Evolutionary conservation across 2,329 filamentous ascomycete genomes (phyloP), one percentile per base, ranked within the genome.

Genomic region (Pseudonectria buxi): DNA sequence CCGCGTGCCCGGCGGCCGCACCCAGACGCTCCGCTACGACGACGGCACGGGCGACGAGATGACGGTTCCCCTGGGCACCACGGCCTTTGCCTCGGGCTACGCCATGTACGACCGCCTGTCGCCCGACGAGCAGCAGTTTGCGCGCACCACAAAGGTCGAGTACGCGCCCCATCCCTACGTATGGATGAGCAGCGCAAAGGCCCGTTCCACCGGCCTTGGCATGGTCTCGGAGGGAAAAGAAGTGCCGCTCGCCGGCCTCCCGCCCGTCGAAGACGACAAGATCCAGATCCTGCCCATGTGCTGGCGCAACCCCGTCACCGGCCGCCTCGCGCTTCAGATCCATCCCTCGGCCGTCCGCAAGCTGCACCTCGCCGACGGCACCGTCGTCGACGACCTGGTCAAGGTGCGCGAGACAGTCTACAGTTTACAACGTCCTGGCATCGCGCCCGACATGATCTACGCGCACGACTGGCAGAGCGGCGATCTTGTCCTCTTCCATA

Each of bases 151-250:
- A 14, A 75, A 69, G 39, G 72, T 86, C 30, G 82, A 88, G 59
- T 89, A 89, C 53, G 83, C 83, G 0, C 71, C 84, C 3, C 84
- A 89, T 49, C 84, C 84, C 5, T 89, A 89, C 58, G 76, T 89
- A 43, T 90, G 84, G 84, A 89, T 89, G 81, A 78, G 72, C 39
- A 57, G 67, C 15, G 81, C 83, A 30, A 76, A 74, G 49, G 80
- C 81, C 26, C 75, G 74, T 12, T 66, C 81, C 6, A 76, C 78
- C 33, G 85, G 84, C 0, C 72, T 89, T 0, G 85, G 84, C n/a
- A 62, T 89, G 37, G 64, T 82, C 16, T 81, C 78, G 1, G 77
- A 86, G 39, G 72, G 67, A 30, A 69, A 71, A 24, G 84, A 89
- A 50, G 64, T 87, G 1, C 56, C 75, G 0, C 33, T 67, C 1